Conservation (phyloP, 305 asterid species). For the Fraxinus baroniana region DNA sequence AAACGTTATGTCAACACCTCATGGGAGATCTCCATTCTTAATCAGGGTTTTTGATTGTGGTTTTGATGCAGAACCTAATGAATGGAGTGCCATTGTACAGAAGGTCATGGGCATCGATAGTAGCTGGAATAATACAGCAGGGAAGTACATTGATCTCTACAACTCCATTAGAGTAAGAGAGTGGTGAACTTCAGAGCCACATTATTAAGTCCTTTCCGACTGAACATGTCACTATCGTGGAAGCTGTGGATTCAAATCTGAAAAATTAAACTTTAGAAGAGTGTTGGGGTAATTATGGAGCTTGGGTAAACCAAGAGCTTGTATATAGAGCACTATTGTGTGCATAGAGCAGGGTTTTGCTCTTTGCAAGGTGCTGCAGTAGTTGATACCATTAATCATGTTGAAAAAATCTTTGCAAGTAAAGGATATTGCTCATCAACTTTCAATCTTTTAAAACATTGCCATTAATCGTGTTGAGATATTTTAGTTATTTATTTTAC, state of each 20-base stretch:
- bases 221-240: neutral
- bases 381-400: neutral
- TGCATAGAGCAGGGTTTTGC: neutral
- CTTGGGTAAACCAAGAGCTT: neutral
- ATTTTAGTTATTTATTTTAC: neutral
- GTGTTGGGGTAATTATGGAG: neutral
- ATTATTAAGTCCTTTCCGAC: neutral
- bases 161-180: constrained; percentile 42
- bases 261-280: neutral
- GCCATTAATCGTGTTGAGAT: neutral
- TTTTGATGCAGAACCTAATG: constrained; percentile 57
- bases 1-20: neutral
- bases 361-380: neutral
- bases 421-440: neutral
- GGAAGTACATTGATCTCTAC: constrained; percentile 66
- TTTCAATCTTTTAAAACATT: neutral
- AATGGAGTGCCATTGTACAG: constrained; percentile 51
- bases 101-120: constrained; percentile 62
- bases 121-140: constrained; percentile 86
- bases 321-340: neutral
- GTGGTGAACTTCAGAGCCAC: constrained; percentile 1
- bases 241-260: neutral
- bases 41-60: neutral
- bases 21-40: neutral
- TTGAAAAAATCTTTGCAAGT: too few relatives aligned